A percentile compares a stretch with the other conserved stretches of the same genome.
Conservation (phyloP, 495 filamentous ascomycete genomes). For the Talaromyces trachyspermus region DNA sequence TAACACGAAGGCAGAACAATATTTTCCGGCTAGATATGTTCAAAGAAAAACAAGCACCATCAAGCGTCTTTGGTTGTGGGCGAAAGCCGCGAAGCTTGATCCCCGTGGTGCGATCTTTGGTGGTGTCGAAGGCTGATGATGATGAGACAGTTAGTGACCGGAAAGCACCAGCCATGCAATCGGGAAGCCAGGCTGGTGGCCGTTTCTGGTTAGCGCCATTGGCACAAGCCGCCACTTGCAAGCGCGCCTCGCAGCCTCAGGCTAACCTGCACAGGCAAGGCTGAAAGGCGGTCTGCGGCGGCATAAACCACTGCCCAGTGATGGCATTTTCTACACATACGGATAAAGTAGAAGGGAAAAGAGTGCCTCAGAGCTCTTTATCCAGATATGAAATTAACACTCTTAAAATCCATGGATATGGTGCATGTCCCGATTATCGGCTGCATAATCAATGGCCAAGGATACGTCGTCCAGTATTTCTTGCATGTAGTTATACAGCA, state of each 20-base stretch:
- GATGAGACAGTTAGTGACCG: slow-evolving; percentile 17
- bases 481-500: no score
- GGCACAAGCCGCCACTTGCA: neutral
- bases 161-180: slow-evolving; percentile 6
- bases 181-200: slow-evolving; percentile 10
- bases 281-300: slow-evolving; percentile 4
- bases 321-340: neutral
- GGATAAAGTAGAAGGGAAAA: no score
- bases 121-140: slow-evolving; percentile 16
- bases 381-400: no score
- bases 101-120: slow-evolving; percentile 8
- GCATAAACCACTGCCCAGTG: neutral
- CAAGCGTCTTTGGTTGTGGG: neutral
- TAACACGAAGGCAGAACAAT: neutral
- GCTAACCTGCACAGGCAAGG: neutral
- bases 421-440: no score
- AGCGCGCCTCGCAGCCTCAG: slow-evolving; percentile 4
- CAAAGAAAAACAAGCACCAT: slow-evolving; percentile 2
- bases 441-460: no score
- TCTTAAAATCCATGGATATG: no score
- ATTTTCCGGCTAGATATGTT: neutral
- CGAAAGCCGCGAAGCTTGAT: slow-evolving; percentile 4
- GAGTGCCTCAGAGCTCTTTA: no score
- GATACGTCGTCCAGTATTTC: no score
- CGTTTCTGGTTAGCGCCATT: slow-evolving; percentile 8